These are phyloP conservation scores for Parastagonospora avenae DNA, from an alignment of 2,329 filamentous ascomycete species.

Conservation along the genomic window DNA sequence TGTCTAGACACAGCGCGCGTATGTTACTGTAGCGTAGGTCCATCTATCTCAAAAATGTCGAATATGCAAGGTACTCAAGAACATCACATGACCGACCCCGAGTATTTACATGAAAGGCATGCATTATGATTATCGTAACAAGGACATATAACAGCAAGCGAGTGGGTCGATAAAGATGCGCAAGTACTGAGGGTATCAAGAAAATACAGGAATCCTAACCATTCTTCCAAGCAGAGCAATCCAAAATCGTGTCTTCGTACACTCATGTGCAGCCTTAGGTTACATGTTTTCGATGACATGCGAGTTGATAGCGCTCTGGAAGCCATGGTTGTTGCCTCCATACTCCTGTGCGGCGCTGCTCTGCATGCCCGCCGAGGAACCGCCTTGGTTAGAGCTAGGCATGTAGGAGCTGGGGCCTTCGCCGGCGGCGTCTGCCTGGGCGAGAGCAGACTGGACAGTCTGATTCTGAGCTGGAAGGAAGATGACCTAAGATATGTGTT, in stretches of 20 bases:
- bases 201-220: conserved; percentile 1
- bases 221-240: background rate
- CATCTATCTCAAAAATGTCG: no score
- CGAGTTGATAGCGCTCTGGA: conserved; percentile 82
- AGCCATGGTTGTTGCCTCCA: conserved; percentile 56
- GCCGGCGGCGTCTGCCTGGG: conserved; percentile 56
- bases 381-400: conserved; percentile 4
- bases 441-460: conserved; percentile 62
- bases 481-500: background rate
- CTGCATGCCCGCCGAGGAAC: conserved; percentile 14
- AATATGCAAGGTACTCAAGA: no score
- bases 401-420: conserved; percentile 61
- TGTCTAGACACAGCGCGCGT: no score
- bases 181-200: conserved; percentile 11
- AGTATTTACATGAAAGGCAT: background rate
- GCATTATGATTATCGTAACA: conserved; percentile 10
- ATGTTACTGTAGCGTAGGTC: no score
- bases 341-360: conserved; percentile 39
- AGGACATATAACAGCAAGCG: conserved; percentile 1
- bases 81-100: no score
- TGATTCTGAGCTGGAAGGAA: conserved; percentile 32
- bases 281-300: conserved; percentile 85
- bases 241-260: background rate
- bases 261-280: background rate
- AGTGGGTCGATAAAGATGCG: conserved; percentile 7